Base-by-base conservation (phyloP, 257 asterid genomes). In the Coffea eugenioides region DNA sequence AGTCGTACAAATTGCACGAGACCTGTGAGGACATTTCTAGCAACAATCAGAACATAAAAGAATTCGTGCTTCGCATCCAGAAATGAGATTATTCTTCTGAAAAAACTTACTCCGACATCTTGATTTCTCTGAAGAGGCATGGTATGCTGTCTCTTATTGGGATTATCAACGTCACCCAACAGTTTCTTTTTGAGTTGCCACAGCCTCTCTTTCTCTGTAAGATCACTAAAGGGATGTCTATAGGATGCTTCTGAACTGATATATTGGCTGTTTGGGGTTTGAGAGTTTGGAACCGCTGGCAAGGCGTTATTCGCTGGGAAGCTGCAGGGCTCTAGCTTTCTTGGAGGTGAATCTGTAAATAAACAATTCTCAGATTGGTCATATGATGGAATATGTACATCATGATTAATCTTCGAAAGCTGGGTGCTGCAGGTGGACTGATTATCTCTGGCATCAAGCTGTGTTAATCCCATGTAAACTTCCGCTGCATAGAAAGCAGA, bases 401-500 rank as follows among this genome's bases (percentile, higher is more conserved):
- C 82, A 34, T 80, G 83, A 69, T 68, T 81, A 18, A 76, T 75
- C 84, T 86, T 84, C 82, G 88, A 77, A 23, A 79, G 76, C 66
- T 81, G 85, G 56, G 90, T 77, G 69, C 61, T 36, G 56, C 68
- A 48, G 56, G 62, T 52, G 52, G 56, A 48, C 49, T 80, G 65
- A 39, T 45, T 82, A 65, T 74, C 81, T 78, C 52, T 77, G 82
- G 80, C 49, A 74, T 83, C 93, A 78, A 56, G 77, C 59, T 82
- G 86, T 48, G 95, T 75, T 73, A 90, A 84, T 14, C 92, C 90
- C 86, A 88, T 89, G 77, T 49, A 87, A 9, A 80, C 73, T 73
- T 90, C 96, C 0, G 94, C 83, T 1, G 91, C 86, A 69, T 81
- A 84, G 74, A 91, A 89, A 14, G 95, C 90, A 13, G 87, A 36